Conservation (phyloP, 2,329 filamentous ascomycete species). For the Beauveria sp. region DNA sequence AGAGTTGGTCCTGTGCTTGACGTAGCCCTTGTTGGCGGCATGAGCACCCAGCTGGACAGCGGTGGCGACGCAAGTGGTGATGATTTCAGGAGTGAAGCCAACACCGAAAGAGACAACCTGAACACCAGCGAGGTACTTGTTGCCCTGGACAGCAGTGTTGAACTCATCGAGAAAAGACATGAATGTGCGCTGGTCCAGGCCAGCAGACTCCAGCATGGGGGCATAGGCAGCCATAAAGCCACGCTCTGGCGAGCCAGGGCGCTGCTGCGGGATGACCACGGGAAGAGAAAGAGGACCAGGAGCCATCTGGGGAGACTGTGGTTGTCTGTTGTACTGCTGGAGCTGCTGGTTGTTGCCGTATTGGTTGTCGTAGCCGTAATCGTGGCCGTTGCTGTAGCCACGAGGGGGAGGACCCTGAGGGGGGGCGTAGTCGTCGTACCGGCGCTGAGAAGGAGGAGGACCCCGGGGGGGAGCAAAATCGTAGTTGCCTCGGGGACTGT, state of each 20-base stretch:
- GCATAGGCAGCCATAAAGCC: constrained; percentile 14
- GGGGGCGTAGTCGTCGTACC: constrained; percentile 5
- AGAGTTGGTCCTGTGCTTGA: constrained; percentile 13
- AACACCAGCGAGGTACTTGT: constrained; percentile 11
- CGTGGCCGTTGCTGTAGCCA: neutral
- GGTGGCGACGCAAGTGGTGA: constrained; percentile 11
- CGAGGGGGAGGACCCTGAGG: constrained; percentile 7
- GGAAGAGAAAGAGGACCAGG: constrained; percentile 11
- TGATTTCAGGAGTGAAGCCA: constrained; percentile 12
- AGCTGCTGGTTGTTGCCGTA: constrained; percentile 7
- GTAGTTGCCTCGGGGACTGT: constrained; percentile 1
- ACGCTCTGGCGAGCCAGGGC: constrained; percentile 11
- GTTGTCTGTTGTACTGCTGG: constrained; percentile 5
- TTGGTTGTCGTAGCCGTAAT: constrained; percentile 3
- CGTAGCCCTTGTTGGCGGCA: constrained; percentile 11
- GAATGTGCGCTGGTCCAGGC: constrained; percentile 12
- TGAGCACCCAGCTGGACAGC: constrained; percentile 12
- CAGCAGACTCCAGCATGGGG: constrained; percentile 6
- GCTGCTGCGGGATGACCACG: constrained; percentile 13
- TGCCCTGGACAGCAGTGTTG: constrained; percentile 13
- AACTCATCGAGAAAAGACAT: constrained; percentile 11
- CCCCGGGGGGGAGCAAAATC: constrained; percentile 9
- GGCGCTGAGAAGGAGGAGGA: constrained; percentile 7
- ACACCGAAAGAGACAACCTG: constrained; percentile 14
- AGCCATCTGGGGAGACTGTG: constrained; percentile 8